A percentile compares a stretch with the other conserved stretches of the same genome.
These are phyloP conservation scores for Bauhinia variegata DNA, from an alignment of 306 rosid species.

Conservation along the genomic window DNA sequence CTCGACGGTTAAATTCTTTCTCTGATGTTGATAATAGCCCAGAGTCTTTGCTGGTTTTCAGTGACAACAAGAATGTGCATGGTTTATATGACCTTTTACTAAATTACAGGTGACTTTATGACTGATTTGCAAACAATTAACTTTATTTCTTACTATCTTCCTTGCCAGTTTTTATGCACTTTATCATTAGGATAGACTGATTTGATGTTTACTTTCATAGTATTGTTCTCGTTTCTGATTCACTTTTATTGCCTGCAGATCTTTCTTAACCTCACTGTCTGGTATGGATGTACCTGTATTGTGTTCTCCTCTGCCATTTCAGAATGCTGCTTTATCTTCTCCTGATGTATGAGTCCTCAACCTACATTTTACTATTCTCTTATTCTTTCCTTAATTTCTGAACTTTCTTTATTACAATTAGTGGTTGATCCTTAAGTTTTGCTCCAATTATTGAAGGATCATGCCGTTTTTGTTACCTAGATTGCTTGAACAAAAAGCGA, in stretches of 20 bases:
- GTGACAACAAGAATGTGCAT: slow-evolving; percentile 69
- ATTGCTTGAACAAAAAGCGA: slow-evolving; percentile 1
- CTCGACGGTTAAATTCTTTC: slow-evolving; percentile 61
- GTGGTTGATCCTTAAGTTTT: slow-evolving; percentile 8
- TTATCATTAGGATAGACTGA: slow-evolving; percentile 4
- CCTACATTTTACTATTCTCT: slow-evolving; percentile 5
- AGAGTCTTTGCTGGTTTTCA: slow-evolving; percentile 76
- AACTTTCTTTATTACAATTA: not conserved
- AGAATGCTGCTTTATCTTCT: slow-evolving; percentile 76
- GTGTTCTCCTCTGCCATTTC: slow-evolving; percentile 84
- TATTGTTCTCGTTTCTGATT: slow-evolving; percentile 29
- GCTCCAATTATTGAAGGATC: slow-evolving; percentile 23
- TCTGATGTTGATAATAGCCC: slow-evolving; percentile 76
- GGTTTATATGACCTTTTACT: slow-evolving; percentile 79
- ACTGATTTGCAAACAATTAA: not conserved
- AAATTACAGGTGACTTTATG: slow-evolving; percentile 71
- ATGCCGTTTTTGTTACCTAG: slow-evolving; percentile 17
- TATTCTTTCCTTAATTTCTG: slow-evolving; percentile 23
- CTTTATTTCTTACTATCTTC: slow-evolving; percentile 21
- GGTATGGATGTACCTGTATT: slow-evolving; percentile 83
- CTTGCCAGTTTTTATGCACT: slow-evolving; percentile 15
- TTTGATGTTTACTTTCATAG: slow-evolving; percentile 23
- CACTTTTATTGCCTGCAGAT: slow-evolving; percentile 50
- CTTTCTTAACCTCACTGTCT: slow-evolving; percentile 66
- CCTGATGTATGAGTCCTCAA: slow-evolving; percentile 64